Evolutionary conservation across 2,329 filamentous ascomycete species (phyloP).

Genomic region (Penicillium verrucosum): DNA sequence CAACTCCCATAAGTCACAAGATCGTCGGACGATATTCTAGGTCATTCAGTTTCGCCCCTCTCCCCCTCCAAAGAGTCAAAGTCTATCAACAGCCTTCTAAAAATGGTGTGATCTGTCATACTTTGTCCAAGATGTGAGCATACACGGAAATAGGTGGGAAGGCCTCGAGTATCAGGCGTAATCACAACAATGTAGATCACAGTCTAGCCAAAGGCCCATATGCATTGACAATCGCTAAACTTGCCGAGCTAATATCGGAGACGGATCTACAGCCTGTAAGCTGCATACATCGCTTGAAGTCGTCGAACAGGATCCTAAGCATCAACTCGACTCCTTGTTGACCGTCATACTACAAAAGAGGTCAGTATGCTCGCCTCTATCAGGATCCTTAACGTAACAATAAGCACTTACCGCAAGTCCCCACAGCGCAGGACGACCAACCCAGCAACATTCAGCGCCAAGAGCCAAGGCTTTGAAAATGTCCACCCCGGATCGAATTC

Average conservation of each 20-base stretch:
- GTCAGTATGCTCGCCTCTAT: conserved; percentile 6
- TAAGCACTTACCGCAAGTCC: conserved; percentile 31
- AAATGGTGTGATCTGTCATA: not conserved
- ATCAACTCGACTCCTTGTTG: conserved; percentile 33
- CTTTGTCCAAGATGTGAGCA: conserved; percentile 4
- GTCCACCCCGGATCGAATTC: conserved; percentile 34
- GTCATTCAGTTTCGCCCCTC: not conserved
- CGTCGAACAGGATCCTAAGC: conserved; percentile 31
- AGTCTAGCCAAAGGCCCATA: conserved; percentile 10
- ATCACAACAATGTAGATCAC: not conserved
- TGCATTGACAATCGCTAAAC: conserved; percentile 18
- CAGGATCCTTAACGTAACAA: not conserved
- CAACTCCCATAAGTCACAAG: not conserved
- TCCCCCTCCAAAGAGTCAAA: not conserved
- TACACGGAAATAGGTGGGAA: not conserved
- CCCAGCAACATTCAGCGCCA: conserved; percentile 34
- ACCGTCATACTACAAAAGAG: conserved; percentile 25
- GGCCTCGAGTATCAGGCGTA: not conserved
- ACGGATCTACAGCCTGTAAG: conserved; percentile 27
- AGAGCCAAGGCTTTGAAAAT: conserved; percentile 39
- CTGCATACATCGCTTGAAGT: conserved; percentile 33
- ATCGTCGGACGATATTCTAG: not conserved
- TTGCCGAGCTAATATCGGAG: conserved; percentile 24
- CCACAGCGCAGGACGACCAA: conserved; percentile 35
- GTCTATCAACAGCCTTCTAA: not conserved